Evolutionary conservation across 495 filamentous ascomycete genomes (phyloP), one percentile per base, ranked within the genome.

Genomic region (Daldinia caldariorum): DNA sequence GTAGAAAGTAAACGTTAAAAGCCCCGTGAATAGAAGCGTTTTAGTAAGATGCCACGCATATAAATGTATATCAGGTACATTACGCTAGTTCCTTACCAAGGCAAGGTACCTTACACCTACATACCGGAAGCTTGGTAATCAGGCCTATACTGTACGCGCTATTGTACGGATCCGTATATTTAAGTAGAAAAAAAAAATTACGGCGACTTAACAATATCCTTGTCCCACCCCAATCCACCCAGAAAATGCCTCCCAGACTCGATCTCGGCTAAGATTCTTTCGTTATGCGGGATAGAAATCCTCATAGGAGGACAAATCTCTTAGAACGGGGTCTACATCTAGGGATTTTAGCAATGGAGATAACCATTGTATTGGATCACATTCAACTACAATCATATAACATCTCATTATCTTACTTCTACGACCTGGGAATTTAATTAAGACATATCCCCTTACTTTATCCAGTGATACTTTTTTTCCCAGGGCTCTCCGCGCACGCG

Each of bases 221-320:
- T 66, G 62, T 63, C 26, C 31, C 26, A 61, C 43, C 54, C 13
- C 13, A 51, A 53, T 53, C 49, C 49, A 61, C 58, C 12, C 50
- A 58, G 56, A 72, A 72, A 72, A 72, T 72, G 61, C 69, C 69
- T 68, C 69, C 57, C 43, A 45, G 32, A 49, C 5, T 57, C 9
- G 64, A 72, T 72, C 64, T 61, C 55, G 60, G 45, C 61, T 72
- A 54, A 67, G 60, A 64, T 72, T 64, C 49, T 49, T 53, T 63
- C 35, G 16, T 67, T 64, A 67, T 68, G 69, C 64, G 61, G 59
- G 31, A 31, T 58, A 13, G 49, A 34, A 68, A 72, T 72, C 60
- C 69, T 68, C 64, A 61, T 32, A 45, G 60, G 63, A 63, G 51
- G 22, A 70, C 67, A 1, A 16, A 32, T 53, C 12, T 53, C 49